Evolutionary conservation across 805 yeast species (phyloP).

Genomic region (Cyberlindnera americana): DNA sequence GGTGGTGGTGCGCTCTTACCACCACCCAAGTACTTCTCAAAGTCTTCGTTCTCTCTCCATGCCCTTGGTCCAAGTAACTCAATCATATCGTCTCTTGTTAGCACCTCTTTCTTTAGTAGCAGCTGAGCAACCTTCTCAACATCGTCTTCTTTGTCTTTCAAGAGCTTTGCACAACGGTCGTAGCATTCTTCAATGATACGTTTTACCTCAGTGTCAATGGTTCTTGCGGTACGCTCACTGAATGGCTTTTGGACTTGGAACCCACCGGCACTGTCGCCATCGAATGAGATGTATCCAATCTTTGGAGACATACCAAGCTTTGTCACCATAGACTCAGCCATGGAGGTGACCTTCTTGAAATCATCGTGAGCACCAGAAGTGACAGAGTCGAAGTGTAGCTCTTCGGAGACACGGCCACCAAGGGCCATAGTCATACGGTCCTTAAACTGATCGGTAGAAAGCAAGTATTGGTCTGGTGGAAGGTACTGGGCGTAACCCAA

Average conservation of each 20-base stretch:
- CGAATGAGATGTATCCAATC: constrained; percentile 65
- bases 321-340: constrained; percentile 88
- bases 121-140: constrained; percentile 74
- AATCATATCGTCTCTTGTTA: constrained; percentile 79
- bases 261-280: constrained; percentile 47
- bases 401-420: constrained; percentile 92
- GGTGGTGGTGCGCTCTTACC: constrained; percentile 23
- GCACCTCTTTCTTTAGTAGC: constrained; percentile 67
- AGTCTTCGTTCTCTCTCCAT: constrained; percentile 80
- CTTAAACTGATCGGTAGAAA: constrained; percentile 68
- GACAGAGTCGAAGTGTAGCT: constrained; percentile 78
- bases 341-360: constrained; percentile 83
- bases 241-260: constrained; percentile 57
- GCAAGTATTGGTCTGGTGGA: constrained; percentile 83
- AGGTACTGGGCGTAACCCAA: constrained; percentile 94
- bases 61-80: constrained; percentile 74
- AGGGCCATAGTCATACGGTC: constrained; percentile 93
- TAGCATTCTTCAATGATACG: constrained; percentile 65
- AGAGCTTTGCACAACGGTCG: constrained; percentile 51
- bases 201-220: constrained; percentile 68
- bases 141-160: constrained; percentile 54
- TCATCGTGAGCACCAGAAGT: constrained; percentile 93
- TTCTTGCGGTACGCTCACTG: constrained; percentile 65
- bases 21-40: constrained; percentile 72
- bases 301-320: constrained; percentile 83